Base-by-base conservation (phyloP, 23 red algal species). In the Gracilaria gracilis region DNA sequence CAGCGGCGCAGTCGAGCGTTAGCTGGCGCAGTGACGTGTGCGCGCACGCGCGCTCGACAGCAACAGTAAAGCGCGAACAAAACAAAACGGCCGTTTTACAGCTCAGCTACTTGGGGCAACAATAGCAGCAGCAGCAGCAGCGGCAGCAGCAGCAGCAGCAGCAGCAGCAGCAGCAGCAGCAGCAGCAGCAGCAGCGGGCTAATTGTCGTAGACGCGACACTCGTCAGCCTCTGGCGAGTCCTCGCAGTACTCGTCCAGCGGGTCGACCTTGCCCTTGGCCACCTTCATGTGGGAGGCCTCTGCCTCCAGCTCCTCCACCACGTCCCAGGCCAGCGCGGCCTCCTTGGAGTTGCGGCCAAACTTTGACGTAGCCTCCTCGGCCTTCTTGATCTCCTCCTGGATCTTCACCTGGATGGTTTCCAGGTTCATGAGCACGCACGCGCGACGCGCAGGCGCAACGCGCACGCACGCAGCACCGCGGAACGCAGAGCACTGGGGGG, bases 151-250 rank as follows among this genome's bases (percentile, higher is more conserved):
- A n/a, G n/a, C n/a, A n/a, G n/a, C n/a, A n/a, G n/a, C n/a, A n/a
- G n/a, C n/a, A n/a, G n/a, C n/a, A n/a, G n/a, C n/a, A n/a, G n/a
- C n/a, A n/a, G n/a, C n/a, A n/a, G n/a, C n/a, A 24, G 61, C 61
- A 33, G 25, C 61, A 24, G 25, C 25, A 33, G 25, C 61, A 27
- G 32, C 64, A 14, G 19, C 4, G 32, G 16, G 42, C 88, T 92
- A 98, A 82, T 98, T 83, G 42, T 98, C 96, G 55, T 98, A 98
- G 15, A 85, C 83, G 81, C 97, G 89, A 87, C 97, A 99, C 74
- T 99, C 97, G 35, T 99, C 97, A 19, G 97, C 97, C 40, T 99
- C 97, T 16, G 97, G 97, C 17, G 91, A 79, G 53, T 99, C 97
- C 62, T 96, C 86, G 85, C 97, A 99, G 78, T 81, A 99, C 82